Percentiles rank a stretch among this genome's conserved stretches.
Evolutionary conservation across 2,329 filamentous ascomycete species (phyloP).

Genomic region (Fusarium chuoi): DNA sequence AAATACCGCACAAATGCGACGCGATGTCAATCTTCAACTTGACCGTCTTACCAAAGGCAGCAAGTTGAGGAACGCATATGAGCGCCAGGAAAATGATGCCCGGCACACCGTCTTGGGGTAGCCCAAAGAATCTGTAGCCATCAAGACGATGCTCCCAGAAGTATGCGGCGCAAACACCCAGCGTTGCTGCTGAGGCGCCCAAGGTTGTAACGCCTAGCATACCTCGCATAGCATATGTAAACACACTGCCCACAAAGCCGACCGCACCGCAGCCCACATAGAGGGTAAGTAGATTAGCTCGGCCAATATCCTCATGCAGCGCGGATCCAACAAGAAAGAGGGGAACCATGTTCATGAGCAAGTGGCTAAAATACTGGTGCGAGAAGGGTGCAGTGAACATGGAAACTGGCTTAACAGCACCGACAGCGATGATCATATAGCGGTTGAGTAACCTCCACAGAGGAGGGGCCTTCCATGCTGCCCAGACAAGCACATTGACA

Average conservation of each 20-base stretch:
- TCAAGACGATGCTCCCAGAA: constrained; percentile 68
- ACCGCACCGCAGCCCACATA: constrained; percentile 69
- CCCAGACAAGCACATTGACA: constrained; percentile 67
- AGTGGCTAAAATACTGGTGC: constrained; percentile 71
- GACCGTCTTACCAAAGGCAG: constrained; percentile 56
- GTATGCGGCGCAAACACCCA: constrained; percentile 70
- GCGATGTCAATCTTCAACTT: constrained; percentile 60
- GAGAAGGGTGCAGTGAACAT: constrained; percentile 75
- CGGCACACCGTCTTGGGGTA: constrained; percentile 67
- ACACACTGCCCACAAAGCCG: constrained; percentile 68
- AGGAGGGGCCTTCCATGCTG: constrained; percentile 71
- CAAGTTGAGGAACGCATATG: constrained; percentile 61
- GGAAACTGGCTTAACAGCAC: constrained; percentile 70
- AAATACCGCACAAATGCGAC: constrained; percentile 64
- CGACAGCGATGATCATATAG: constrained; percentile 73
- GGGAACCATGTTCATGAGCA: constrained; percentile 71
- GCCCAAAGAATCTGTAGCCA: constrained; percentile 65
- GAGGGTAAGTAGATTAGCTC: constrained; percentile 74
- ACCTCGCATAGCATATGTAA: constrained; percentile 58
- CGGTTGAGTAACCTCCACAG: constrained; percentile 74
- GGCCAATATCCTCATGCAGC: constrained; percentile 76
- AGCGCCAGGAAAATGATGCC: constrained; percentile 65
- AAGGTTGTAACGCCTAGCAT: constrained; percentile 63
- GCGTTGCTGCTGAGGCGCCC: constrained; percentile 74
- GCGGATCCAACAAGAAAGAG: constrained; percentile 74